These are phyloP conservation scores for Diversispora epigaea DNA, from an alignment of 192 early-diverging fungal species.

Conservation along the genomic window DNA sequence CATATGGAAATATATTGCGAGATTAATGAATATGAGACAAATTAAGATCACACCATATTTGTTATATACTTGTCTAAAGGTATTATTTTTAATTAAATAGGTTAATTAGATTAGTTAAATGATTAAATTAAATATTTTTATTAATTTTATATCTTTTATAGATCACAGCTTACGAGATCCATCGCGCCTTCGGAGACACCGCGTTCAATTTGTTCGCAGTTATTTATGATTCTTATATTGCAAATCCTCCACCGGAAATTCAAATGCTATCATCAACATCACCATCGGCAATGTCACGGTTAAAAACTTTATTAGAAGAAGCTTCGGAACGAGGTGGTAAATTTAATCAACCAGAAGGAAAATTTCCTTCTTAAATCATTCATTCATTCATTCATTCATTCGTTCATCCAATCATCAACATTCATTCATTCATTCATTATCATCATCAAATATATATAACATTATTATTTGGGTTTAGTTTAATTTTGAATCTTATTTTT, in stretches of 20 bases:
- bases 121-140: neutral
- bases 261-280: neutral
- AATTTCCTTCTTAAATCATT: neutral
- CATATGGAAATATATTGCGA: constrained; percentile 73
- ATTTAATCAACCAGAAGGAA: constrained; percentile 12
- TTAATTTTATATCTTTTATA: neutral
- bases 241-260: neutral
- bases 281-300: constrained; percentile 17
- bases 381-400: too few species aligned
- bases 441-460: too few species aligned
- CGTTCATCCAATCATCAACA: too few species aligned
- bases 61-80: constrained; percentile 13
- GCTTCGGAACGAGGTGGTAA: neutral
- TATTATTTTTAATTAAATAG: neutral
- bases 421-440: too few species aligned
- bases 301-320: constrained; percentile 11
- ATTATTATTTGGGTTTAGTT: too few species aligned
- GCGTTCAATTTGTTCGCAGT: neutral
- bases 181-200: neutral
- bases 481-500: too few species aligned
- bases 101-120: neutral
- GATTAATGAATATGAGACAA: constrained; percentile 67
- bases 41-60: constrained; percentile 59
- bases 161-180: neutral
- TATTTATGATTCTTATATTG: neutral